A percentile compares a stretch with the other conserved stretches of the same genome.
Conservation (phyloP, 805 yeast species). For the Candida peoriensis region DNA sequence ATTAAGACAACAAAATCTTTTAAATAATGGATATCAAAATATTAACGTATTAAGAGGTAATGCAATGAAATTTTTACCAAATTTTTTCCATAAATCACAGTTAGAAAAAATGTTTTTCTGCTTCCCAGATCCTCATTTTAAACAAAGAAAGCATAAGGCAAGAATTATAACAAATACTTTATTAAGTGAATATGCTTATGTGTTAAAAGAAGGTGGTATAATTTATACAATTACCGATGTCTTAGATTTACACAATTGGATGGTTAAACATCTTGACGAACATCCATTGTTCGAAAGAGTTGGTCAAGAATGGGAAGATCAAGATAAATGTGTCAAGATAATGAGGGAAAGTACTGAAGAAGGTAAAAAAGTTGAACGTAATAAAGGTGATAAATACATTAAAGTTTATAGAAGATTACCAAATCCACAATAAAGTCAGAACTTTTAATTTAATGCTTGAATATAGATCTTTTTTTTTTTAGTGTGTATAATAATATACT, state of each 20-base stretch:
- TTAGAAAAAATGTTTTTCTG: slow-evolving; percentile 92
- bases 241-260: slow-evolving; percentile 89
- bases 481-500: no score
- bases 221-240: slow-evolving; percentile 96
- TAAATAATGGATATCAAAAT: slow-evolving; percentile 59
- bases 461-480: no score
- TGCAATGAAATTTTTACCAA: slow-evolving; percentile 96
- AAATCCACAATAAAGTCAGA: slow-evolving; percentile 36
- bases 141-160: slow-evolving; percentile 95
- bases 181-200: slow-evolving; percentile 88
- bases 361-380: slow-evolving; percentile 93
- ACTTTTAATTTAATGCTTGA: no score
- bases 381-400: slow-evolving; percentile 78
- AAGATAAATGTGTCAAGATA: slow-evolving; percentile 76
- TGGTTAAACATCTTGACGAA: slow-evolving; percentile 84
- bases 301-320: slow-evolving; percentile 68
- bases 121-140: slow-evolving; percentile 99
- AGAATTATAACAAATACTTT: slow-evolving; percentile 89
- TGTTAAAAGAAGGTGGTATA: slow-evolving; percentile 78
- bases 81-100: slow-evolving; percentile 81
- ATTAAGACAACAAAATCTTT: slow-evolving; percentile 45
- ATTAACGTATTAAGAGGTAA: slow-evolving; percentile 89
- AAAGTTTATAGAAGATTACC: slow-evolving; percentile 83
- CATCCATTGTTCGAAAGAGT: slow-evolving; percentile 90
- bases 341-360: slow-evolving; percentile 96